Base-by-base conservation (phyloP, 2,329 filamentous ascomycete genomes). In the Ceratocystis variospora region DNA sequence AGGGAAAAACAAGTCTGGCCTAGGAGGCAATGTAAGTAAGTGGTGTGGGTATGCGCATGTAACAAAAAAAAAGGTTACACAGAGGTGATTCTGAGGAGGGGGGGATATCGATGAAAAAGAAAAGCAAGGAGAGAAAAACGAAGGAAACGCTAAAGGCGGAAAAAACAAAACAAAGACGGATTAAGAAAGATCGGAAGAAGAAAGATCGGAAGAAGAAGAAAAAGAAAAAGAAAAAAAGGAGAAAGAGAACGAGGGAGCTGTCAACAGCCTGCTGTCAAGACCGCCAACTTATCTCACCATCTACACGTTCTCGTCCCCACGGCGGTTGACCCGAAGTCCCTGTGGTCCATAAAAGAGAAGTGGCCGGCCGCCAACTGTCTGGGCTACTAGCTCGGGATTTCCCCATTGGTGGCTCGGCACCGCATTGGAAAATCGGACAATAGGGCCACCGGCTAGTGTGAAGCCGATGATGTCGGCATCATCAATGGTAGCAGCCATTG, bases 371-470 rank as follows among this genome's bases (percentile, higher is more conserved):
- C 55, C 62, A 5, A 66, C 67, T 12, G 62, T 66, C 61, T 64
- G 63, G 12, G 67, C 67, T n/a, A 68, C 67, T 33, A 68, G 37
- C 64, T 68, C 64, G 0, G 67, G 67, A 48, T 68, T 68, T 3
- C 67, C 67, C 67, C 67, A 68, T 53, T 50, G 53, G 5, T 17
- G 46, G 17, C 53, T 55, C 2, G 73, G 73, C 4, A 74, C 70
- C 0, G 76, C 71, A n/a, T 75, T 71, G 45, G 70, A 72, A 67
- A 80, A 78, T 19, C 75, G 75, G n/a, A 80, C 70, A 63, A 80
- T 80, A 2, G 78, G 78, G 2, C 76, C 77, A 15, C 79, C 79
- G 3, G 77, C 74, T 8, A 78, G 72, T 1, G 77, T 78, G 69
- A 79, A 78, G 48, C 79, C 79, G 55, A 80, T 72, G 3, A 80